Conservation (phyloP, 2,329 filamentous ascomycete species). For the Podosphaera xanthii region DNA sequence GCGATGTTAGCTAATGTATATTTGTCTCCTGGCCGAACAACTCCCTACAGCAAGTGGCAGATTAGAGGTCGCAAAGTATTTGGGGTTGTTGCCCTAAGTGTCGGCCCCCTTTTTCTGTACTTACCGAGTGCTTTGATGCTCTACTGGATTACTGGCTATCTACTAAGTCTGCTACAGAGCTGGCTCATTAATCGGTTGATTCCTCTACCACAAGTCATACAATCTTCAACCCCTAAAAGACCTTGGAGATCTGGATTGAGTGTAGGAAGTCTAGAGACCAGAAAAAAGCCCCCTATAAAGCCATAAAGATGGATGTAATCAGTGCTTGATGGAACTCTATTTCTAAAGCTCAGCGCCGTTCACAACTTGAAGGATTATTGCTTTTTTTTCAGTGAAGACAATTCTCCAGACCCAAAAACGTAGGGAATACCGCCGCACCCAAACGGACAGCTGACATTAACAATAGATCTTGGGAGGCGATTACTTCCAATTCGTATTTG, state of each 20-base stretch:
- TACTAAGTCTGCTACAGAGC: slow-evolving; percentile 20
- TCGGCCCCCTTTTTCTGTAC: slow-evolving; percentile 18
- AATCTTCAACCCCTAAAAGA: slow-evolving; percentile 14
- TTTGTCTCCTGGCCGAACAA: slow-evolving; percentile 3
- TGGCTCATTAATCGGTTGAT: slow-evolving; percentile 19
- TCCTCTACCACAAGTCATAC: slow-evolving; percentile 16
- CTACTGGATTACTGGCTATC: slow-evolving; percentile 26
- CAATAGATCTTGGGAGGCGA: too few species aligned
- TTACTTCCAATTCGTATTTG: too few species aligned
- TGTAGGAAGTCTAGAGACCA: too few species aligned
- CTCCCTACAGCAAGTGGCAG: slow-evolving; percentile 8
- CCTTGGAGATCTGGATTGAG: slow-evolving; percentile 5
- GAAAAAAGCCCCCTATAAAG: too few species aligned
- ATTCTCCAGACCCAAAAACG: too few species aligned
- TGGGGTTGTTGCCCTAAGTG: slow-evolving; percentile 19
- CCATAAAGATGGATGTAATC: too few species aligned
- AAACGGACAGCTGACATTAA: too few species aligned
- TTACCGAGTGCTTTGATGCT: slow-evolving; percentile 23
- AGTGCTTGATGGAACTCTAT: too few species aligned
- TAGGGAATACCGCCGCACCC: too few species aligned
- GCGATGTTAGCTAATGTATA: slow-evolving; percentile 25
- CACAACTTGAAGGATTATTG: too few species aligned
- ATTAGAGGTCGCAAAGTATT: slow-evolving; percentile 14
- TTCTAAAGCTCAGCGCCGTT: too few species aligned
- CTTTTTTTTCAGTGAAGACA: too few species aligned